Conservation (phyloP, 2,329 filamentous ascomycete species). For the Epicoccum nigrum region DNA sequence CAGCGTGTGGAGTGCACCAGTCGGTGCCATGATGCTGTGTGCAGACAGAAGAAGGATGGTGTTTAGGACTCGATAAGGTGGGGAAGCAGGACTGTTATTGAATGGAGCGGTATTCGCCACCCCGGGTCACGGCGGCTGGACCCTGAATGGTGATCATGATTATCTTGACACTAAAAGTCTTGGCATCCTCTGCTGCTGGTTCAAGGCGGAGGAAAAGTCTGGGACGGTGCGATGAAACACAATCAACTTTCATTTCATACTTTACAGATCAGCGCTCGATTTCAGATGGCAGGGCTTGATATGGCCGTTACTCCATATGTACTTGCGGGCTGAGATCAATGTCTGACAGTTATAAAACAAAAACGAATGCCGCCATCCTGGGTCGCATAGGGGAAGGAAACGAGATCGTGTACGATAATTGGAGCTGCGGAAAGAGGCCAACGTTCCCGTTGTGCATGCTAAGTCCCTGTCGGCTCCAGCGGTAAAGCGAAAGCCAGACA, state of each 20-base stretch:
- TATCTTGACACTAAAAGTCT: no score
- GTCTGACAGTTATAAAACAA: conserved; percentile 10
- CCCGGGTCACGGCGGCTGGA: conserved; percentile 14
- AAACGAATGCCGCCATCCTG: conserved; percentile 39
- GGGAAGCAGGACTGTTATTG: no score
- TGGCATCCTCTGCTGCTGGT: no score
- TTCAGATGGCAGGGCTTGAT: not conserved
- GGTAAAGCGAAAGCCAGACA: conserved; percentile 24
- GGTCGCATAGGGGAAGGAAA: conserved; percentile 17
- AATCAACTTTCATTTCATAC: conserved; percentile 25
- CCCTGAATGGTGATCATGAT: conserved; percentile 21
- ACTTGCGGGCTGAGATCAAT: conserved; percentile 16
- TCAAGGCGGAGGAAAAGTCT: no score
- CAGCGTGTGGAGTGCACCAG: conserved; percentile 46
- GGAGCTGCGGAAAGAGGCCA: conserved; percentile 37
- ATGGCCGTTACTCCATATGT: conserved; percentile 20
- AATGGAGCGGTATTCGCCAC: conserved; percentile 29
- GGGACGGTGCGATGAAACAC: not conserved
- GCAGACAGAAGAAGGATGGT: conserved; percentile 25
- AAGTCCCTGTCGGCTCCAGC: conserved; percentile 13
- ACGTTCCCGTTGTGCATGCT: conserved; percentile 30
- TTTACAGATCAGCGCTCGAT: conserved; percentile 27
- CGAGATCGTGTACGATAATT: conserved; percentile 2
- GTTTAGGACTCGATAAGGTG: conserved; percentile 17
- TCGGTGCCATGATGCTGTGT: conserved; percentile 46